Evolutionary conservation across 2,329 filamentous ascomycete species (phyloP).

Genomic region (Neodidymelliopsis sp.): DNA sequence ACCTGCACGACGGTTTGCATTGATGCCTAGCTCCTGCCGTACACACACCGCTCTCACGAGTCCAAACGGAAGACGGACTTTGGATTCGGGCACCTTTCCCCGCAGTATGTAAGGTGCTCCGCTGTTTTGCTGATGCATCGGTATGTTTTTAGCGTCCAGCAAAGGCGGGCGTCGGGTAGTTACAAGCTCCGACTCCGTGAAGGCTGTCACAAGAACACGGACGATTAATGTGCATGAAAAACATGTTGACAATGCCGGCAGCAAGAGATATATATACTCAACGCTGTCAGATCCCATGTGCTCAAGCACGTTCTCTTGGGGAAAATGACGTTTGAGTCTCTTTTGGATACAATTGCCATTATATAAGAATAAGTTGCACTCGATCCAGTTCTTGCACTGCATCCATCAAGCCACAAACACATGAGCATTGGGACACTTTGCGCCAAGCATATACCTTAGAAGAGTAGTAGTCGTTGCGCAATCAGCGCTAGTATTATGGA

Average conservation of each 20-base stretch:
- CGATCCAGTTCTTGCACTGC: background rate
- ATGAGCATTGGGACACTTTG: background rate
- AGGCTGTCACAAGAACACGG: background rate
- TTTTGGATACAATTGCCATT: background rate
- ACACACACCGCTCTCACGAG: background rate
- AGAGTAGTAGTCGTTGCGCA: background rate
- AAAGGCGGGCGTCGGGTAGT: constrained; percentile 1
- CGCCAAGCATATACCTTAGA: background rate
- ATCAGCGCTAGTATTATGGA: constrained; percentile 9
- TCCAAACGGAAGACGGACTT: too few species aligned
- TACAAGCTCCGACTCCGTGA: background rate
- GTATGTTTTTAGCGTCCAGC: background rate
- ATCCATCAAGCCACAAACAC: background rate
- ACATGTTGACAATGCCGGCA: background rate
- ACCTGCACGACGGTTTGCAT: constrained; percentile 1
- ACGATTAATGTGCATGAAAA: background rate
- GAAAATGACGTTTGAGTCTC: background rate
- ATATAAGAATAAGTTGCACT: constrained; percentile 5
- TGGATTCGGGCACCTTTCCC: too few species aligned
- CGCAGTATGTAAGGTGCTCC: background rate
- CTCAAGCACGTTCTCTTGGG: constrained; percentile 1
- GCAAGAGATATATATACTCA: background rate
- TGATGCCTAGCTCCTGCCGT: constrained; percentile 2
- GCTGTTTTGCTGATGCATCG: background rate
- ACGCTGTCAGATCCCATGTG: background rate